Evolutionary conservation across 2,329 filamentous ascomycete genomes (phyloP).

Genomic region (Juglanconis oblonga): DNA sequence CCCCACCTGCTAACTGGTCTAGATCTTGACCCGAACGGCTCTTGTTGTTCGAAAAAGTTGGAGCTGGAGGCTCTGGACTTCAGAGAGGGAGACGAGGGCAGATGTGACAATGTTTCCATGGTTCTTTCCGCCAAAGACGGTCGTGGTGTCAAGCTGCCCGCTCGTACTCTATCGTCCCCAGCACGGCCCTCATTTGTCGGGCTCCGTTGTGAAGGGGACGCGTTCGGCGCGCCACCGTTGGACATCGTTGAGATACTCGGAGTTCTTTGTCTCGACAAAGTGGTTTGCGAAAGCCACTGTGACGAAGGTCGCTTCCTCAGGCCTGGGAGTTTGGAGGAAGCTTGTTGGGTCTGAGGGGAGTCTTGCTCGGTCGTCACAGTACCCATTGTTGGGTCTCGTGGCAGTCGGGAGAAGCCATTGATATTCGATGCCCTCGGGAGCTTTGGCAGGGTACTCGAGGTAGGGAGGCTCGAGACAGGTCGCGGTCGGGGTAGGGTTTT

Average conservation of each 20-base stretch:
- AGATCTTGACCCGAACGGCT: constrained; percentile 53
- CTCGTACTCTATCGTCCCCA: background rate
- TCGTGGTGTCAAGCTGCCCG: constrained; percentile 26
- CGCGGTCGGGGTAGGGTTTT: constrained; percentile 8
- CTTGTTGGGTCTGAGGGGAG: background rate
- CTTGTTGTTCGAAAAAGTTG: constrained; percentile 68
- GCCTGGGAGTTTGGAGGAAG: constrained; percentile 6
- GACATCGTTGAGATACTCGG: constrained; percentile 11
- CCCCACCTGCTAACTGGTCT: constrained; percentile 38
- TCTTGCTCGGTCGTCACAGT: constrained; percentile 12
- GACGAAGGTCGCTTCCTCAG: constrained; percentile 10
- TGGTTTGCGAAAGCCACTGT: constrained; percentile 4
- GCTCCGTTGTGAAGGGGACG: constrained; percentile 7
- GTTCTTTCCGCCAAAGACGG: constrained; percentile 78
- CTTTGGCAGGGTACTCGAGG: constrained; percentile 3
- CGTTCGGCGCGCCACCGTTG: constrained; percentile 1
- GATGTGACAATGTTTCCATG: constrained; percentile 74
- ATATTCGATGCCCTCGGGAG: background rate
- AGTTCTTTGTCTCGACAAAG: constrained; percentile 5
- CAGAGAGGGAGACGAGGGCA: constrained; percentile 74
- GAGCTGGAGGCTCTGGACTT: constrained; percentile 67
- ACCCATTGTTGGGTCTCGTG: constrained; percentile 15
- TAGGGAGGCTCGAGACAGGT: constrained; percentile 15
- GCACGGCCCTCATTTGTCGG: constrained; percentile 3
- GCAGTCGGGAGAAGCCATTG: constrained; percentile 5